A percentile compares a stretch with the other conserved stretches of the same genome.
phyloP scores from a whole-genome alignment of 768 basidiomycete species.

The Leccinum ochraceum region DNA sequence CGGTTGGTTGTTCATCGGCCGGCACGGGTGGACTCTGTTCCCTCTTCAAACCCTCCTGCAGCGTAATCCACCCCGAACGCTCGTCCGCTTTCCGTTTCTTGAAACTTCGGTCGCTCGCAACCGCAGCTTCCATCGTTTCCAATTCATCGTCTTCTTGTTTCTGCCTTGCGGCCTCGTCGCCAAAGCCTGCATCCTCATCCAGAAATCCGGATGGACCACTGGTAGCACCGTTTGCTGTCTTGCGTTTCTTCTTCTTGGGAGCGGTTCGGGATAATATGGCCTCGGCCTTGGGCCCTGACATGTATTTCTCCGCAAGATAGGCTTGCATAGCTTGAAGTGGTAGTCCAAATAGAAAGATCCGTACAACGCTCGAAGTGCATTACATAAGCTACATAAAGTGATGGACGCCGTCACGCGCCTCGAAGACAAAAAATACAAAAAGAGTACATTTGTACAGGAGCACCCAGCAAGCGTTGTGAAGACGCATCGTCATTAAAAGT shows the following conservation, averaged over 20 bases:
- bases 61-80: slow-evolving; percentile 66
- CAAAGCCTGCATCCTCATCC: slow-evolving; percentile 79
- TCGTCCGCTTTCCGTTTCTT: slow-evolving; percentile 66
- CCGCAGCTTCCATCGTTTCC: slow-evolving; percentile 60
- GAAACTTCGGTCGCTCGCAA: slow-evolving; percentile 76
- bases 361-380: not conserved
- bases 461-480: not conserved
- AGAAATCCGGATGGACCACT: slow-evolving; percentile 38
- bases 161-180: slow-evolving; percentile 42
- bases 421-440: not conserved
- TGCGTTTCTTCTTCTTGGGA: slow-evolving; percentile 67
- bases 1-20: slow-evolving; percentile 68
- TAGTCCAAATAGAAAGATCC: not conserved
- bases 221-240: slow-evolving; percentile 37
- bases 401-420: not conserved
- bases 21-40: slow-evolving; percentile 54
- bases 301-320: slow-evolving; percentile 90
- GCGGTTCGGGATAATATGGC: slow-evolving; percentile 74
- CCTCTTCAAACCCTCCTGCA: slow-evolving; percentile 52
- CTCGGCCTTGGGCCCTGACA: slow-evolving; percentile 96
- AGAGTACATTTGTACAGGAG: not conserved
- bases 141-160: slow-evolving; percentile 59
- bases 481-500: not conserved
- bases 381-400: slow-evolving; percentile 10
- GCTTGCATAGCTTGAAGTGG: slow-evolving; percentile 53